Base-by-base conservation (phyloP, 305 asterid genomes). In the Stenogyne calaminthoides region DNA sequence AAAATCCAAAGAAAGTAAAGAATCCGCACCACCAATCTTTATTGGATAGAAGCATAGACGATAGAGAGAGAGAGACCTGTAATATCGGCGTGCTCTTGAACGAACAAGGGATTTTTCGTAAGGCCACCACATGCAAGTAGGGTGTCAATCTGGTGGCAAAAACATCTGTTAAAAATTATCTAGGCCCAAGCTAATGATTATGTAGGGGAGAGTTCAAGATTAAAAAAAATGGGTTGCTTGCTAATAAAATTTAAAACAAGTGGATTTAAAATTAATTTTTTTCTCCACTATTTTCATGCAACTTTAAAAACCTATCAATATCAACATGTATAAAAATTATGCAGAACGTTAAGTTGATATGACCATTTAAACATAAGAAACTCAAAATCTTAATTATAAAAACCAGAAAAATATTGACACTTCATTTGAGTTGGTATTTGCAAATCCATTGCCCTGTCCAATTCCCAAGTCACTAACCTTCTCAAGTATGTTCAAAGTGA, bases 111-210 rank as follows among this genome's bases (percentile, higher is more conserved):
- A 77, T 95, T 95, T 81, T 94, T 95, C 25, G 93, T 75, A 77
- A 95, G 96, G 54, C 99, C 99, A 61, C 98, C 99, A 72, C 94
- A 88, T 18, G 99, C 99, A 62, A 94, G 98, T 77, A 95, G 74
- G 36, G 97, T 92, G 78, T 92, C 95, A 77, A 95, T 82, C 99
- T 94, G 89, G 59, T 63, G 70, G 72, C 44, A 77, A 69, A 74
- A 64, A 40, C 72, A 42, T 64, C 6, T 27, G 63, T 65, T 39
- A 80, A n/a, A 68, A 69, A 66, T 66, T 39, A 34, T 70, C 46
- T 52, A 47, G 58, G 42, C 37, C n/a, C 36, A 74, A 16, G 49
- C 59, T 61, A 64, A 47, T 25, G 47, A 69, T 44, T 59, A 54
- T 36, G 40, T 37, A 69, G 16, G 54, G 29, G 70, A 4, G 4